Base-by-base conservation (phyloP, 139 green algal species). In the Micractinium sp. region DNA sequence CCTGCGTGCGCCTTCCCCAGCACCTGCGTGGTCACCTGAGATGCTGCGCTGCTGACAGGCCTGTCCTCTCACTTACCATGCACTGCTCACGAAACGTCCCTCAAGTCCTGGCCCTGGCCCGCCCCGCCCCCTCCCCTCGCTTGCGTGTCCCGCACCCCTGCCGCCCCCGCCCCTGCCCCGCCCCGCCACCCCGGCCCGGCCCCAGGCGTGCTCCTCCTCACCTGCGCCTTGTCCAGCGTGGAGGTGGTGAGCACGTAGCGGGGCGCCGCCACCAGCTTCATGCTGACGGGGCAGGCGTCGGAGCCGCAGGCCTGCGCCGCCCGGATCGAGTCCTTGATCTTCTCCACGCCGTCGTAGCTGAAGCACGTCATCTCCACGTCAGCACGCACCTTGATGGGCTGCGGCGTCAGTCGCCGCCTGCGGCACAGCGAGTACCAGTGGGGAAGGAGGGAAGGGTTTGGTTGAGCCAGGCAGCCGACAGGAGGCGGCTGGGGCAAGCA, bases 301-400 rank as follows among this genome's bases (percentile, higher is more conserved):
- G 90, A 97, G 89, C 90, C 77, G 36, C 86, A 81, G 23, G 81
- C 73, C 85, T 79, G 92, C 22, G 92, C 97, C 41, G 96, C 94
- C 23, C 93, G 92, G 96, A 99, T 99, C 31, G 96, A 95, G 35
- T 94, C 90, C 91, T 99, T 96, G 93, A 99, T 99, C 93, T 99
- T 96, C 89, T 99, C 95, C 22, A 99, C 96, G 87, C 98, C 98
- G 83, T 99, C 98, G 88, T 99, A 99, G 4, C 93, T 90, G 91
- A 99, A 99, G 91, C 98, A 99, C 15, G 97, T 99, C 87, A 99
- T 94, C 94, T 99, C 98, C 76, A 99, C 95, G 91, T 99, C 98
- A 0, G 97, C 97, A 13, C 97, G 94, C 83, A 99, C 98, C 92
- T 99, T 99, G 71, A 99, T 92, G n/a, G 98, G 98, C 94, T 99